Conservation (phyloP, 257 asterid genomes). For the Scutellaria galericulata region DNA sequence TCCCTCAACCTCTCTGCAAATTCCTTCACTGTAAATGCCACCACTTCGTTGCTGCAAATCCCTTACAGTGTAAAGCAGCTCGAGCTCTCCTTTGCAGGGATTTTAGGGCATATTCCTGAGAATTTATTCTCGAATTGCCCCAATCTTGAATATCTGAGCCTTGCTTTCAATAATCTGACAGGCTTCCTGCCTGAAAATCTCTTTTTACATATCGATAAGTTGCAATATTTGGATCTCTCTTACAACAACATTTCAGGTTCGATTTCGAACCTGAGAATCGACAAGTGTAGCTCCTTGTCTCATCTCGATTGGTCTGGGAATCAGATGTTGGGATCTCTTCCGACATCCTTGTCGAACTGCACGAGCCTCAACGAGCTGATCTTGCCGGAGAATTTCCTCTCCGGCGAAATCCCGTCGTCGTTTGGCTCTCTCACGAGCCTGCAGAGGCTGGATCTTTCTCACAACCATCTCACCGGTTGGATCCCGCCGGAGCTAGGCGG, state of each 20-base stretch:
- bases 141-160: slow-evolving; percentile 66
- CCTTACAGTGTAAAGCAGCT: slow-evolving; percentile 65
- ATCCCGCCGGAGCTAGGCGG: slow-evolving; percentile 75
- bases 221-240: slow-evolving; percentile 72
- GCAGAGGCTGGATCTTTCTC: slow-evolving; percentile 79
- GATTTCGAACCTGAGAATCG: slow-evolving; percentile 55
- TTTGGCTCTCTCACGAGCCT: slow-evolving; percentile 64
- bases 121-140: slow-evolving; percentile 59
- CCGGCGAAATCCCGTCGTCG: slow-evolving; percentile 67
- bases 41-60: slow-evolving; percentile 58
- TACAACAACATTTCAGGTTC: slow-evolving; percentile 81
- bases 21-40: slow-evolving; percentile 54
- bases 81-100: slow-evolving; percentile 68
- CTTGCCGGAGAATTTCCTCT: slow-evolving; percentile 57
- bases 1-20: slow-evolving; percentile 78
- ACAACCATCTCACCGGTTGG: slow-evolving; percentile 82
- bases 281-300: slow-evolving; percentile 61
- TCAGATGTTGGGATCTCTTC: slow-evolving; percentile 60
- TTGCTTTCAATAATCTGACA: slow-evolving; percentile 78
- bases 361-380: slow-evolving; percentile 58
- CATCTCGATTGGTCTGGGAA: slow-evolving; percentile 82
- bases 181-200: slow-evolving; percentile 65
- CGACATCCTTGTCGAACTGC: slow-evolving; percentile 70
- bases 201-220: slow-evolving; percentile 52
- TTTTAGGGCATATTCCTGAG: slow-evolving; percentile 66